These are phyloP conservation scores for Neoboletus subvelutipes DNA, from an alignment of 768 basidiomycete genomes.

Conservation along the genomic window DNA sequence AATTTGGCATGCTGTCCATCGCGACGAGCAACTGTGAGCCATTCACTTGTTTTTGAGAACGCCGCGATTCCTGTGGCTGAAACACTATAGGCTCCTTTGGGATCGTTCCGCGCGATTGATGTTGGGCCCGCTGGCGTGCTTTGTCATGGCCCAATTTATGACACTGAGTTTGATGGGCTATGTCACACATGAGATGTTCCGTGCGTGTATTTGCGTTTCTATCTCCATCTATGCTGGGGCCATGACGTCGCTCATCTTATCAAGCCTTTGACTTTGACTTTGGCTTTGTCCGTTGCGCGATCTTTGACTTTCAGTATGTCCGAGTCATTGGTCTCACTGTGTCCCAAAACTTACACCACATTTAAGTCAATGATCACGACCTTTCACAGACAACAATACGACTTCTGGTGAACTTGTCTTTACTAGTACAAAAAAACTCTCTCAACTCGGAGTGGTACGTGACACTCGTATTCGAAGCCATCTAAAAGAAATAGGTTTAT, in stretches of 20 bases:
- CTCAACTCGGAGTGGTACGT: neutral
- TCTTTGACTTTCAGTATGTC: no score
- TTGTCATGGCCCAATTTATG: no score
- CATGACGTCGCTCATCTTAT: neutral
- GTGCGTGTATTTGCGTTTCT: neutral
- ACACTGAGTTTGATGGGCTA: no score
- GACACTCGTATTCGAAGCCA: neutral
- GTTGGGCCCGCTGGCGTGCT: no score
- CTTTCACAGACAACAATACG: neutral
- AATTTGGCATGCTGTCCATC: conserved; percentile 39
- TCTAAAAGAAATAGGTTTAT: neutral
- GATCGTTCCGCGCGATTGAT: no score
- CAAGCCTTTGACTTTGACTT: no score
- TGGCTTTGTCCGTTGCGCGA: no score
- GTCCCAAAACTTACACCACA: neutral
- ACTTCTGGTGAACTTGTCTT: neutral
- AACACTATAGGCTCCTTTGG: no score
- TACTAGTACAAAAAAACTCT: neutral
- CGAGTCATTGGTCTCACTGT: no score
- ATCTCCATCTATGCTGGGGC: neutral
- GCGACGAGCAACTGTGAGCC: conserved; percentile 37
- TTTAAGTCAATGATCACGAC: neutral
- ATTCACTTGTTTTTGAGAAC: neutral
- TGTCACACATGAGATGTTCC: neutral
- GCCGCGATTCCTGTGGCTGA: neutral